Conservation (phyloP, 2,329 filamentous ascomycete genomes). For the Colletotrichum abscissum region DNA sequence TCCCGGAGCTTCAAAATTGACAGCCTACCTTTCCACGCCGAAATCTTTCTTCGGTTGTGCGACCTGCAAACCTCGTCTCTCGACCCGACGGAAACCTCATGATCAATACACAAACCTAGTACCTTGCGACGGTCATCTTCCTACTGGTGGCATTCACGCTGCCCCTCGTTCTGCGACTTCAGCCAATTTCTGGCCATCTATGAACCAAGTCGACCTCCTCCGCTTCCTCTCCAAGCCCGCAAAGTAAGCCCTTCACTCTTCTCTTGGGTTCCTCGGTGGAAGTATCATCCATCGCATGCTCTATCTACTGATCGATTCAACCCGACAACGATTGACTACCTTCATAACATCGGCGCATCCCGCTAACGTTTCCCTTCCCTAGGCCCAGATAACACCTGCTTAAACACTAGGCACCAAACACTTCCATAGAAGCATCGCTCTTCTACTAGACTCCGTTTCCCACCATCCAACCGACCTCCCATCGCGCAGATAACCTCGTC, state of each 20-base stretch:
- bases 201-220: slow-evolving; percentile 91
- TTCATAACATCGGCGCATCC: not conserved
- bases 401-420: slow-evolving; percentile 1
- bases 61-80: not conserved
- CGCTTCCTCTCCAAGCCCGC: slow-evolving; percentile 95
- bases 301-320: not conserved
- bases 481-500: slow-evolving; percentile 71
- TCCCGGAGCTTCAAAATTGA: slow-evolving; percentile 28
- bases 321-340: not conserved
- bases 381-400: slow-evolving; percentile 36
- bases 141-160: slow-evolving; percentile 17
- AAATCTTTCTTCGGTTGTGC: not conserved
- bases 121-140: slow-evolving; percentile 8
- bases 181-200: slow-evolving; percentile 63
- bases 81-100: not conserved
- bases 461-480: slow-evolving; percentile 36
- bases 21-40: not conserved
- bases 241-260: slow-evolving; percentile 71
- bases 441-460: slow-evolving; percentile 20
- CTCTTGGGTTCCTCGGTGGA: not conserved
- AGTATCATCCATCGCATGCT: not conserved
- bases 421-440: slow-evolving; percentile 22
- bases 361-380: slow-evolving; percentile 29
- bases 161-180: slow-evolving; percentile 4
- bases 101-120: not conserved